These are phyloP conservation scores for Fusarium sp. DNA, from an alignment of 2,329 filamentous ascomycete species.

Conservation along the genomic window DNA sequence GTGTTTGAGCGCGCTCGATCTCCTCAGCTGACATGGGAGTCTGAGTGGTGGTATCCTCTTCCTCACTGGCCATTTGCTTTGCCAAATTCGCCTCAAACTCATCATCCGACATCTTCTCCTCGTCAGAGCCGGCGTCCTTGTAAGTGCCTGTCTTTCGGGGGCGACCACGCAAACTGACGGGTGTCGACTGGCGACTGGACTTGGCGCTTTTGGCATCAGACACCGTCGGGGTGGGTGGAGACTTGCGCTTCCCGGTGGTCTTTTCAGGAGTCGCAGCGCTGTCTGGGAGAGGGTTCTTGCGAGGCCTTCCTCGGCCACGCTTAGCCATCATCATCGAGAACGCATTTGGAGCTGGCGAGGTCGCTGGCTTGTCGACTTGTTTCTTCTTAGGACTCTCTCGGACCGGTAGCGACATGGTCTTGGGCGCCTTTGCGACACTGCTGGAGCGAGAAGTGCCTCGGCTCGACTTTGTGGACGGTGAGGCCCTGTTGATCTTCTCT, in stretches of 20 bases:
- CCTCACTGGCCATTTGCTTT: conserved; percentile 67
- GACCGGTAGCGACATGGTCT: conserved; percentile 52
- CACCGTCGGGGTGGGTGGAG: conserved; percentile 49
- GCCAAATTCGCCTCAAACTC: conserved; percentile 87
- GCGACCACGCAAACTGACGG: conserved; percentile 69
- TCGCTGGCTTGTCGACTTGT: conserved; percentile 43
- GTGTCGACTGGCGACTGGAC: conserved; percentile 83
- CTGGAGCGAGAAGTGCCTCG: conserved; percentile 57
- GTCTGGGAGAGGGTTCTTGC: conserved; percentile 38
- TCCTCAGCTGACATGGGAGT: conserved; percentile 69
- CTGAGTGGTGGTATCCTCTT: conserved; percentile 52
- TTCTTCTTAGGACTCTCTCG: conserved; percentile 55
- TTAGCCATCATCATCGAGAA: conserved; percentile 71
- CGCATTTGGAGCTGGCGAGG: conserved; percentile 57
- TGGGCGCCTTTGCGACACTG: conserved; percentile 47
- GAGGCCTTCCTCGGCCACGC: conserved; percentile 44
- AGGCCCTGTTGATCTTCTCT: conserved; percentile 68
- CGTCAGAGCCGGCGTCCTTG: conserved; percentile 71
- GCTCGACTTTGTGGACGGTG: conserved; percentile 52
- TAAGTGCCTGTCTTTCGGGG: conserved; percentile 66
- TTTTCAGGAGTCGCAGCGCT: conserved; percentile 37
- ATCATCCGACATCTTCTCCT: conserved; percentile 81
- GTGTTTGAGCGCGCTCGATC: conserved; percentile 74
- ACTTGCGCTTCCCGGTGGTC: conserved; percentile 53
- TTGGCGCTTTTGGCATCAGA: conserved; percentile 78